These are phyloP conservation scores for Elongisporangium anandrum DNA, from an alignment of 352 stramenopile genomes.

Conservation along the genomic window DNA sequence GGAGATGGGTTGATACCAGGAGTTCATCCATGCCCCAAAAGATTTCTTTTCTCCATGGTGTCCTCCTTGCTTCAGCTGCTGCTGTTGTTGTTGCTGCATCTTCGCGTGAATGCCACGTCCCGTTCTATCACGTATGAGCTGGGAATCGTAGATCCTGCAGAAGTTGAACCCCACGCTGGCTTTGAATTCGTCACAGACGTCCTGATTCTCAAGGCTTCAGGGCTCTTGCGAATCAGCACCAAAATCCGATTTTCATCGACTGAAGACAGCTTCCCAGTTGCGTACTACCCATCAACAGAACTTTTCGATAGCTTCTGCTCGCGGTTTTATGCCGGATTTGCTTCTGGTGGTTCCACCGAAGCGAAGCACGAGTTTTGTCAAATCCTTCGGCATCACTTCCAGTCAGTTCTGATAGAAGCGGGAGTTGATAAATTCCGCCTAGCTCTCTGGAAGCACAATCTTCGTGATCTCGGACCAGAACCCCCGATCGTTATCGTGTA, in stretches of 20 bases:
- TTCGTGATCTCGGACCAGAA: slow-evolving; percentile 12
- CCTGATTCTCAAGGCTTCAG: too few relatives aligned
- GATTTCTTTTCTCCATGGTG: too few relatives aligned
- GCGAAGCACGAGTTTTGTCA: slow-evolving; percentile 3
- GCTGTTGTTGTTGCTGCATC: neutral
- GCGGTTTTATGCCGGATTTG: slow-evolving; percentile 8
- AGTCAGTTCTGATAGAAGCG: neutral
- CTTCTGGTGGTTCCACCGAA: neutral
- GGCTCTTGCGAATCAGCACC: too few relatives aligned
- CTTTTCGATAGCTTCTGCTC: slow-evolving; percentile 5
- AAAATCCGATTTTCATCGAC: too few relatives aligned
- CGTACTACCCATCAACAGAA: slow-evolving; percentile 10
- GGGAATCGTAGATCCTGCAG: too few relatives aligned
- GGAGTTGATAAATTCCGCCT: slow-evolving; percentile 6
- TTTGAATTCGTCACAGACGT: too few relatives aligned
- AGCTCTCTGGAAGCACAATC: slow-evolving; percentile 26
- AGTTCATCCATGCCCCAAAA: too few relatives aligned
- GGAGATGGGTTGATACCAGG: too few relatives aligned
- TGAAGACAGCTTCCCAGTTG: neutral
- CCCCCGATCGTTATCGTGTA: slow-evolving; percentile 15
- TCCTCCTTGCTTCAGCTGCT: neutral
- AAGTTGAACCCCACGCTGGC: too few relatives aligned
- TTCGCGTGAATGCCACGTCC: neutral
- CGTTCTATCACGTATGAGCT: too few relatives aligned
- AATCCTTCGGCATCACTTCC: slow-evolving; percentile 2